These are phyloP conservation scores for Priceomyces castillae DNA, from an alignment of 805 yeast genomes.

Conservation along the genomic window DNA sequence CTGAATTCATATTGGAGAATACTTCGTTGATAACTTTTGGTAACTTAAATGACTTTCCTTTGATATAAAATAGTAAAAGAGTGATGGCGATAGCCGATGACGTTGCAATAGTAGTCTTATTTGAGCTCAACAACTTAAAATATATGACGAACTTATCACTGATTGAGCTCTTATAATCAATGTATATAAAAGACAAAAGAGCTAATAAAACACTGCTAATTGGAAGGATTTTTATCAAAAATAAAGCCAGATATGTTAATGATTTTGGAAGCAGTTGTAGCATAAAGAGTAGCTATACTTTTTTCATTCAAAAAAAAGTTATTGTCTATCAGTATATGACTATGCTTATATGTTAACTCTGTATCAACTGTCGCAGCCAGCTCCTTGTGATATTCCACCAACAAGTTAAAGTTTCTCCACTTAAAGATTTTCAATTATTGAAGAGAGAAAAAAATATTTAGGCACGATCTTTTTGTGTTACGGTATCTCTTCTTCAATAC, in stretches of 20 bases:
- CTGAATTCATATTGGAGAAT: conserved; percentile 13
- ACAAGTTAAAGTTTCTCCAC: not conserved
- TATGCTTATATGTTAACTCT: too few species aligned
- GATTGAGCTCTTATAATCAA: not conserved
- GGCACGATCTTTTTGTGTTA: not conserved
- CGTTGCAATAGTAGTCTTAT: conserved; percentile 8
- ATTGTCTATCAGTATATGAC: too few species aligned
- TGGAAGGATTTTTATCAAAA: conserved; percentile 3
- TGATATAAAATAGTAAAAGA: conserved; percentile 7
- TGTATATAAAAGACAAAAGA: not conserved
- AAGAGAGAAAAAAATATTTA: not conserved
- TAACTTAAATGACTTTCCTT: conserved; percentile 5
- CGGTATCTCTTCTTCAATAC: not conserved
- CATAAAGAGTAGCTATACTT: conserved; percentile 1
- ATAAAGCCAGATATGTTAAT: conserved; percentile 5
- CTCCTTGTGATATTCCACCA: too few species aligned
- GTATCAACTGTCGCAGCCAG: too few species aligned
- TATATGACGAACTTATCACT: not conserved
- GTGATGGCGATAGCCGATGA: conserved; percentile 10
- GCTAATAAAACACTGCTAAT: not conserved
- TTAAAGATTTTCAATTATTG: not conserved
- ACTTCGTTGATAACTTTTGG: conserved; percentile 11
- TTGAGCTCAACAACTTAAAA: not conserved
- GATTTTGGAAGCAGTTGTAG: conserved; percentile 1
- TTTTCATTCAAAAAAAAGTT: not conserved